Conservation (phyloP, 1,139 yeast genomes). For the Pichia sp. region DNA sequence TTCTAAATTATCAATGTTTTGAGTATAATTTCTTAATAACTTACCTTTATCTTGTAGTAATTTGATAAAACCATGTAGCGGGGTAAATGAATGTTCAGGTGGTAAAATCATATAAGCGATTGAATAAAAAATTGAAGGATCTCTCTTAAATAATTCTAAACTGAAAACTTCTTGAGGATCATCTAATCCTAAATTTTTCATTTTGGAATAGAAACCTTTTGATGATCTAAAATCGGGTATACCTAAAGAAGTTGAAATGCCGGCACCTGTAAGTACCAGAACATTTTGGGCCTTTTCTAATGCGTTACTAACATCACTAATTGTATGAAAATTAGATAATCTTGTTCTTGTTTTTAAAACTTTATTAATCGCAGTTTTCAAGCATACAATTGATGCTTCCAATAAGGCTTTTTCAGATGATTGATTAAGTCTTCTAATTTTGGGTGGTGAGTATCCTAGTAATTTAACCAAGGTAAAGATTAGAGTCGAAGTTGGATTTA, state of each 20-base stretch:
- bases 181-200: conserved; percentile 62
- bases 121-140: conserved; percentile 78
- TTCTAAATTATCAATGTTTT: conserved; percentile 90
- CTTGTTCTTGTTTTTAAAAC: conserved; percentile 51
- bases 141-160: conserved; percentile 61
- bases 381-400: conserved; percentile 42
- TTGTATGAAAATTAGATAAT: conserved; percentile 44
- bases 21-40: conserved; percentile 83
- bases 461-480: conserved; percentile 42
- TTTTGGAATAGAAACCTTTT: conserved; percentile 74
- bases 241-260: conserved; percentile 89
- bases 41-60: conserved; percentile 72
- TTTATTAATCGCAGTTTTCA: conserved; percentile 56
- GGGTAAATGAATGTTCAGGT: conserved; percentile 66
- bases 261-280: conserved; percentile 89
- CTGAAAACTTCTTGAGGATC: conserved; percentile 97
- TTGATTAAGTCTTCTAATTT: conserved; percentile 17
- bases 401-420: conserved; percentile 29
- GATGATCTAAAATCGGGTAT: conserved; percentile 94
- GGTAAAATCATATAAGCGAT: conserved; percentile 88
- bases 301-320: conserved; percentile 55
- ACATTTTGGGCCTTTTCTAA: conserved; percentile 54
- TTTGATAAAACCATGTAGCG: conserved; percentile 79
- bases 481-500: conserved; percentile 49
- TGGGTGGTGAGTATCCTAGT: conserved; percentile 47